These are phyloP conservation scores for Clonostachys byssicola DNA, from an alignment of 2,329 filamentous ascomycete genomes.

Conservation along the genomic window DNA sequence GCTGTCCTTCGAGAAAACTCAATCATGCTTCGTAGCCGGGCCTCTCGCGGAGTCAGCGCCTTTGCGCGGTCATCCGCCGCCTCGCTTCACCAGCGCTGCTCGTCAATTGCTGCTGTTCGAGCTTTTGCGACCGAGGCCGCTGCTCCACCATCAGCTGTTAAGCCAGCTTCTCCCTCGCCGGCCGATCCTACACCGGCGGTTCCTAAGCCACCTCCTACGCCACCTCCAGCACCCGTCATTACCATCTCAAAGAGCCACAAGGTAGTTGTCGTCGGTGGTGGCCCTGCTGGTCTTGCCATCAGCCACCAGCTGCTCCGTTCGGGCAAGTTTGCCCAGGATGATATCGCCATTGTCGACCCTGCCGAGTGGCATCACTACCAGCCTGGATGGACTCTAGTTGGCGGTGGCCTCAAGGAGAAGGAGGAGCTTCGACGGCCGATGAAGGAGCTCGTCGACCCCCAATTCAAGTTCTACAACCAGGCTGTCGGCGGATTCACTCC, in stretches of 20 bases:
- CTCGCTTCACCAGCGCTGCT: too few species aligned
- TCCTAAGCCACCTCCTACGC: too few species aligned
- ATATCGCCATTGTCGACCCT: constrained; percentile 63
- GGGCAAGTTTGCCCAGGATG: constrained; percentile 49
- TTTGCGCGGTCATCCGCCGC: too few species aligned
- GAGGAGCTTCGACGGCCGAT: constrained; percentile 50
- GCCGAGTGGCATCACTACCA: constrained; percentile 63
- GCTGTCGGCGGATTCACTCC: constrained; percentile 46
- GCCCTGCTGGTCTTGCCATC: constrained; percentile 60
- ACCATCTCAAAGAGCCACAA: constrained; percentile 36
- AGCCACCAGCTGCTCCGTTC: constrained; percentile 62
- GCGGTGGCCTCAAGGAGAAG: constrained; percentile 60
- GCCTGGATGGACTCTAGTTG: constrained; percentile 66
- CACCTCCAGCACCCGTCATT: too few species aligned
- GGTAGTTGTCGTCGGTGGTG: constrained; percentile 63
- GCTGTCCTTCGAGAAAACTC: too few species aligned
- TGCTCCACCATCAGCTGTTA: too few species aligned
- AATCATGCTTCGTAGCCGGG: too few species aligned
- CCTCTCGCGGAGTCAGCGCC: too few species aligned
- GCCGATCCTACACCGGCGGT: too few species aligned
- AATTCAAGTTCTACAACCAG: constrained; percentile 55
- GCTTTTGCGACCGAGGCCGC: too few species aligned
- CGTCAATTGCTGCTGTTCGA: too few species aligned
- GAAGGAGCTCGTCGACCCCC: constrained; percentile 46
- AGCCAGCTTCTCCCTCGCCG: too few species aligned